Evolutionary conservation across 2,329 filamentous ascomycete species (phyloP), one percentile per base, ranked within the genome.

Genomic region (Plenodomus tracheiphilus): DNA sequence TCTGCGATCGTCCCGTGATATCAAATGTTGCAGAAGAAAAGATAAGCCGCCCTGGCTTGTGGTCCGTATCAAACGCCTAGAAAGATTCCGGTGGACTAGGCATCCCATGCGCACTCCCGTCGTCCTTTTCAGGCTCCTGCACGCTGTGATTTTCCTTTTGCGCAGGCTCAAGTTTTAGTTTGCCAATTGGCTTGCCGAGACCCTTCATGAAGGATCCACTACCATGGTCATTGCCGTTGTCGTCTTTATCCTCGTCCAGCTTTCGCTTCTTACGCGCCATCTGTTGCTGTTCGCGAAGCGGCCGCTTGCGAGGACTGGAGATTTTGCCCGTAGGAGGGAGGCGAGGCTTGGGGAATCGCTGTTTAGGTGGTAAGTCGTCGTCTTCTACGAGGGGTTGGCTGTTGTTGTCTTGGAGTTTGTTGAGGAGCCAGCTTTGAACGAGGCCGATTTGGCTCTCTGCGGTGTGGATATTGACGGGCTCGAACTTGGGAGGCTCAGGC

Each of bases 361-460:
- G 94, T 75, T 99, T 99, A 46, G 87, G 84, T 15, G 95, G 94
- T 19, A 99, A 78, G 61, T 99, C 93, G 67, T 97, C 90, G 74
- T 99, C 94, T 76, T 99, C 94, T 43, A 96, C 79, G 58, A 99
- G 81, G 37, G 91, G 85, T 69, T 91, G 84, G 64, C 93, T 86
- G 69, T 84, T 83, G 70, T 92, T 94, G 47, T 89, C 87, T 64
- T 91, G 89, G 49, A 99, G 78, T 73, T 96, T 96, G 62, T 85
- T 85, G 50, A 91, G 84, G 78, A 97, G 96, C 81, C 95, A 99
- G 64, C 90, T 88, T 72, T 89, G 89, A 49, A 96, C 85, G 46
- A 99, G 81, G 3, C 91, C 92, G 59, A 97, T 91, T 67, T 97
- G 87, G 38, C 83, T 81, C 43, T 86, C 79, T 43, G 97, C 81